Evolutionary conservation across 1,139 yeast species (phyloP), one percentile per base, ranked within the genome.

Genomic region (Suhomyces kunorum): DNA sequence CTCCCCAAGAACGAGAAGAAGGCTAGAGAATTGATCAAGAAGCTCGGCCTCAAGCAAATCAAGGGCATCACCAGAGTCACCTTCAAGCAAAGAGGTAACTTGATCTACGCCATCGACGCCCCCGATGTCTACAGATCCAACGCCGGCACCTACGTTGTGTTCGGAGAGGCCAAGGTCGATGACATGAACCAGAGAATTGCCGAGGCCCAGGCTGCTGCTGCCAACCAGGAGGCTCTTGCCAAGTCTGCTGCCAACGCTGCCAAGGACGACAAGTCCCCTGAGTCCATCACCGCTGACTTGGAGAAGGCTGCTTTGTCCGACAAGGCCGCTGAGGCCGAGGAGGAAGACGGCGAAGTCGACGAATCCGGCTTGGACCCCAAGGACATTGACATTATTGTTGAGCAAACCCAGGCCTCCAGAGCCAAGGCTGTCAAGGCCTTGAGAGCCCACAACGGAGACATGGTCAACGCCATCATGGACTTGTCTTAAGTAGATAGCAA

Each of bases 121-220:
- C 98, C 98, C 67, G 98, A 90, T 58, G 98, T 92, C 47, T 92
- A 78, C 95, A 87, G 80, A 74, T 83, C 96, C 51, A 78, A 85
- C 57, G 94, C 96, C 62, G 96, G 97, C 66, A 83, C 95, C 58
- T 92, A 86, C 76, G 83, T 92, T 59, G 97, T 92, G 53, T 90
- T 92, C 60, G 98, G 98, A 72, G 98, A 90, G 74, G 95, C 96
- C 66, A 87, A 88, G 81, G 87, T 87, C 55, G 96, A 89, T 67
- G 95, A 88, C 74, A 72, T 86, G 71, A 82, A 83, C 74, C 81
- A 85, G 72, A 83, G 89, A 78, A 74, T 77, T 57, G 82, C 82
- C 54, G 83, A 78, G 66, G 81, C 87, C 52, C 74, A 67, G 53
- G 71, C 70, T 36, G 68, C 62, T 52, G 61, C 58, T 49, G 64